Evolutionary conservation across 2,329 filamentous ascomycete genomes (phyloP), one percentile per base, ranked within the genome.

Genomic region (Dactylonectria estremocensis): DNA sequence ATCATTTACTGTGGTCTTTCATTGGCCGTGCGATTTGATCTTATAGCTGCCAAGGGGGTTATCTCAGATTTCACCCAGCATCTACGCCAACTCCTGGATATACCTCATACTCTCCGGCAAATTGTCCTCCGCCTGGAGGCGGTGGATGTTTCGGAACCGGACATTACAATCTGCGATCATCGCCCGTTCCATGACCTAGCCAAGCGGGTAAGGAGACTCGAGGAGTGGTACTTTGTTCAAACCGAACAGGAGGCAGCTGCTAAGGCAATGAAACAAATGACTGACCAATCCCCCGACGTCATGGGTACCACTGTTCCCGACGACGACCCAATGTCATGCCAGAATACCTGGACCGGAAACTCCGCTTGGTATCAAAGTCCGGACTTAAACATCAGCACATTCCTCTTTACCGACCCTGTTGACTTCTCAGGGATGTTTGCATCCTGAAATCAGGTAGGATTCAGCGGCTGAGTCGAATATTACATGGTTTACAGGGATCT

Each of bases 1-100:
- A 75, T 75, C 64, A 65, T 78, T 7, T 72, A 79, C 20, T 80
- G 78, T 24, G 75, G 72, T 1, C 50, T 79, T 0, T 78, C 78
- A 5, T 37, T 80, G 0, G 76, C 76, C 0, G 74, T 72, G 1
- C 69, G 76, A 2, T 70, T 80, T 2, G 78, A 80, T 40, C 72
- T 80, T 2, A 62, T 79, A 1, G 74, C 74, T 10, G 66, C 71
- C 0, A 64, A 66, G 2, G 67, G 70, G 0, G 61, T 48, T 5
- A 65, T 77, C 3, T 68, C 69, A 1, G 61, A 67, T 0, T 69
- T 71, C 3, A 77, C 72, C 0, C 68, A 73, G 3, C 69, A 77
- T 3, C 69, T 79, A 0, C 72, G 76, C 0, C 66, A 71, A 1
- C 72, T 78, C 10, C 35, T 76, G 1, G 78, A 80, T 33, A 72